Evolutionary conservation across 129 eudicot species (phyloP), one percentile per base, ranked within the genome.

Genomic region (Centella asiatica): DNA sequence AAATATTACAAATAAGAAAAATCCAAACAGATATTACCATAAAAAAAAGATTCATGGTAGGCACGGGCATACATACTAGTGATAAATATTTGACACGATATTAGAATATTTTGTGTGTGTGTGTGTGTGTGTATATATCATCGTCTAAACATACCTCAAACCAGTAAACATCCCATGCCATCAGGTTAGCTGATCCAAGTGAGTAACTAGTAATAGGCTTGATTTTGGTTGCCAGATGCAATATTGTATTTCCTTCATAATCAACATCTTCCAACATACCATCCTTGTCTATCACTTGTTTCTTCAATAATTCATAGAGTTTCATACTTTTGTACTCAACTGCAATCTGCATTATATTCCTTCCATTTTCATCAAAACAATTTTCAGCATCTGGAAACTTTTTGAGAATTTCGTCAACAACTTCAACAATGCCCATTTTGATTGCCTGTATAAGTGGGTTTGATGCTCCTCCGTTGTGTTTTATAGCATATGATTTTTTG

Each of bases 311-410:
- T 4, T 57, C 25, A n/a, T 57, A 57, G 29, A 57, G 5, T 23
- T 8, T 2, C 2, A 33, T n/a, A 57, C 2, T 28, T 33, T 32
- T 57, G 42, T 28, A 33, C 40, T 57, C 57, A 2, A 33, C 57
- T 22, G 31, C 34, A 17, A 0, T 22, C 24, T 52, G 57, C 57
- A 51, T 10, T 56, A 56, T 31, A 32, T 56, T 56, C 40, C 61
- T 56, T 23, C 61, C 61, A 13, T 56, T 56, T n/a, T 32, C 44
- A 40, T 57, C 62, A 32, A 57, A 3, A n/a, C 42, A 28, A 34
- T 27, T 57, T 17, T 23, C 22, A 57, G 62, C 27, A 57, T 57
- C 42, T 18, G 62, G 62, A 33, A 23, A 57, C 7, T 32, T 8
- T 32, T 57, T 11, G 19, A 29, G 25, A 18, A 57, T 57, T 32